Evolutionary conservation across 1,284 basidiomycete species (phyloP), one percentile per base, ranked within the genome.

Genomic region (Malassezia restricta): DNA sequence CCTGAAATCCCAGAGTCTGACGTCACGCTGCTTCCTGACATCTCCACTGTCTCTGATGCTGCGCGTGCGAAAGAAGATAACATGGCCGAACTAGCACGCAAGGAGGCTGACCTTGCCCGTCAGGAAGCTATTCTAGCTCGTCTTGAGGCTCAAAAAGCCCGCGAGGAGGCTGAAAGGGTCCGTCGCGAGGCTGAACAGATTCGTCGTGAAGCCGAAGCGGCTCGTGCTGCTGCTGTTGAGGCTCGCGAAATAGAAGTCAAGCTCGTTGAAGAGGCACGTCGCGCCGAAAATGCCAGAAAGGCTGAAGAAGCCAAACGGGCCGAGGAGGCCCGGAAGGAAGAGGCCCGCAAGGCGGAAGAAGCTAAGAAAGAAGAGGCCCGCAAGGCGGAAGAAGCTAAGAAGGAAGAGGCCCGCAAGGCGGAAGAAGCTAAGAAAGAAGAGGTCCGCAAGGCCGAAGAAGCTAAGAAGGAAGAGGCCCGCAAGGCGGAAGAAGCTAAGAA

Each of bases 101-200:
- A 47, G 44, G 44, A 47, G 28, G 35, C 33, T 4, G 44, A 47
- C 33, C 35, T 47, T 14, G 44, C 44, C 27, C 33, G 44, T 15
- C 32, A 47, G 27, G 44, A 47, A 17, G 44, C 44, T 3, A 24
- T 24, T 35, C 32, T 24, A 12, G 44, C 44, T 38, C 15, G 44
- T 11, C 28, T 47, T 3, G 44, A 47, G 44, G 44, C 44, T 17
- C 44, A 47, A 35, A 47, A 15, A 31, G 44, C 44, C 27, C 44
- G 44, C 44, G 32, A 30, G 37, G 27, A 43, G 32, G 48, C 41
- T 6, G 48, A 43, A 29, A 33, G 30, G 30, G 48, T 20, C 1
- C 47, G 29, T 24, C 35, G 27, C 11, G 46, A 48, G 39, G 46
- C 38, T 7, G 45, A 31, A 12, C 39, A 44, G 32, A 44, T 44